Base-by-base conservation (phyloP, 805 yeast species). In the Metschnikowia henanensis region DNA sequence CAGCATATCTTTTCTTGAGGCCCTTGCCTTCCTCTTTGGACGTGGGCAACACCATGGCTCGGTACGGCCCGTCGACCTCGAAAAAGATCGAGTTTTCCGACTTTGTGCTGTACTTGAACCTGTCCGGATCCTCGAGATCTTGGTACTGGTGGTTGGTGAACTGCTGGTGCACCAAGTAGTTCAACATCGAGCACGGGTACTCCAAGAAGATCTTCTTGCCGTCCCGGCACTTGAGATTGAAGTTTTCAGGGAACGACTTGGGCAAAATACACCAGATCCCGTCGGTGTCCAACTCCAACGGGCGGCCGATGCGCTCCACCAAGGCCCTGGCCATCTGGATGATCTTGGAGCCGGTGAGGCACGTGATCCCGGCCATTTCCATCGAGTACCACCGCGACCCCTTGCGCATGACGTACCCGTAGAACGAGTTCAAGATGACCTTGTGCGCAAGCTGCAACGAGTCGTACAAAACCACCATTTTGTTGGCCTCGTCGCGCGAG, bases 311-410 rank as follows among this genome's bases (percentile, higher is more conserved):
- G 56, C 97, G 72, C 61, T 92, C 98, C 12, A 94, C 97, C 46
- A 94, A 69, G 0, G 85, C 70, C 49, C 98, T 75, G 0, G 99
- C 99, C 94, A 92, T 87, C 66, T 95, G 98, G 71, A 94, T 94
- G 56, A 94, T 94, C 0, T 96, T 89, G 0, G 99, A 97, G 41
- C 99, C 99, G 0, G 99, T 94, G 37, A 91, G 74, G 75, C 99
- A 95, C 0, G 99, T 94, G 16, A 94, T 94, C 50, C 99, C 99
- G 0, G 99, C 99, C 99, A 95, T 94, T 64, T 94, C 99, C 94
- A 94, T 90, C 0, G 99, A 94, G 58, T 91, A 94, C 99, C 99
- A 94, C 47, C 99, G 77, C 0, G 99, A 94, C 30, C 99, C 99
- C 58, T 94, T 94, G 66, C 99, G 80, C 99, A 94, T 94, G 12